Evolutionary conservation across 768 basidiomycete species (phyloP), one percentile per base, ranked within the genome.

Genomic region (Aureoboletus auriporus): DNA sequence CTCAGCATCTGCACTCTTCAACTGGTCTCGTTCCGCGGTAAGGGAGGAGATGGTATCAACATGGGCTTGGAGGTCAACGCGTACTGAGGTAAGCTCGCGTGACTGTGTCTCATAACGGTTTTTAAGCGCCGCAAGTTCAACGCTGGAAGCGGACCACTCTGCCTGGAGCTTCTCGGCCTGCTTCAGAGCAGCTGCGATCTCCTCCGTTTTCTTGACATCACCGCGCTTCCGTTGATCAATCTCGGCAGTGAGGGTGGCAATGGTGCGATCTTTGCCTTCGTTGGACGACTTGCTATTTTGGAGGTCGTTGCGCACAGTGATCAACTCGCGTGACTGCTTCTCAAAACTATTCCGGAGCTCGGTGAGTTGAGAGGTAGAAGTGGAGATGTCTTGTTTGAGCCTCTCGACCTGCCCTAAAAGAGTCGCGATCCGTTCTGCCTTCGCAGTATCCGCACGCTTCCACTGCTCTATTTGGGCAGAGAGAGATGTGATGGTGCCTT

Each of bases 281-380:
- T 5, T n/a, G 8, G 35, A 36, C n/a, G 35, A 17, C 16, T 9
- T 36, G 7, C 16, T 33, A 10, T 5, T 14, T 26, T 51, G 40
- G 6, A 49, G 31, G 13, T 44, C 31, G 8, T 13, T 20, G 29
- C 34, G 42, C 16, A 36, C 4, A 14, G 34, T 5, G 4, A 17
- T 12, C 12, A 52, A 7, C 26, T 53, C 41, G 10, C 34, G 26
- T 2, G 54, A 54, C n/a, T 45, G 53, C 6, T 14, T 12, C 10
- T 35, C 37, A 11, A 35, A 54, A 11, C 52, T 39, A 4, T 2
- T 9, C 6, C 45, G 44, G 6, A 54, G 30, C 8, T 49, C 47
- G 4, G 43, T 10, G 31, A 49, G 17, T 9, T 42, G 42, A 8
- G 35, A 34, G 2, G 36, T 29, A 31, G 26, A 42, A 27, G 45